Conservation (phyloP, 306 rosid species). For the Medicago arabica region DNA sequence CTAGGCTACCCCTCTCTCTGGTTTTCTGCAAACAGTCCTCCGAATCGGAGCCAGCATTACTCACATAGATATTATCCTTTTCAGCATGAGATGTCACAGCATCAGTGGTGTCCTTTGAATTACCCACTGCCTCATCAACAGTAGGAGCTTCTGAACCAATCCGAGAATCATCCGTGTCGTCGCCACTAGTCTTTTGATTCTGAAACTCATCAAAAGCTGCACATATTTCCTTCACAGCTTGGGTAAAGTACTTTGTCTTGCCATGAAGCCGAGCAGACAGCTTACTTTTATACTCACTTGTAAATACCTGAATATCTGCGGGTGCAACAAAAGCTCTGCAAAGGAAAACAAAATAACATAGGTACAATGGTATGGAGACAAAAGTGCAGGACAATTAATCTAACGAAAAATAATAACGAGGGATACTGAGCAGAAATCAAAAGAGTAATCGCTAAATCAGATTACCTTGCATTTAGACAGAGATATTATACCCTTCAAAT, state of each 20-base stretch:
- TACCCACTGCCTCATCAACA: constrained; percentile 58
- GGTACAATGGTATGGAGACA: constrained; percentile 35
- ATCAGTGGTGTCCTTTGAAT: constrained; percentile 59
- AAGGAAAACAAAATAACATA: constrained; percentile 42
- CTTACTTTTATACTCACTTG: constrained; percentile 71
- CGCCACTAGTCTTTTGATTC: constrained; percentile 66
- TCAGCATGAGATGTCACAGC: constrained; percentile 49
- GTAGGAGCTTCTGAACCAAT: constrained; percentile 69
- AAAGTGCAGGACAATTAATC: constrained; percentile 27
- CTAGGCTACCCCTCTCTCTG: constrained; percentile 57
- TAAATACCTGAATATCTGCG: constrained; percentile 83
- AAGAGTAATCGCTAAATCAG: constrained; percentile 22
- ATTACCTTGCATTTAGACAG: constrained; percentile 10
- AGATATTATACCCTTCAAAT: neutral
- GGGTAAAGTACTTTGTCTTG: constrained; percentile 76
- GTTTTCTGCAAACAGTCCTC: constrained; percentile 63
- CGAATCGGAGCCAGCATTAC: constrained; percentile 58
- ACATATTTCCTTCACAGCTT: constrained; percentile 93
- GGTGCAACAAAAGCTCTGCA: constrained; percentile 98
- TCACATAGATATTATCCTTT: constrained; percentile 37
- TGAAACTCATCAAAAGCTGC: constrained; percentile 80
- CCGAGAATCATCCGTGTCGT: constrained; percentile 65
- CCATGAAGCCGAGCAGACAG: constrained; percentile 74
- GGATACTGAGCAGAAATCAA: constrained; percentile 27
- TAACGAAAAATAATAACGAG: constrained; percentile 31